These are phyloP conservation scores for Penstemon eatonii DNA, from an alignment of 257 asterid species.

Conservation along the genomic window DNA sequence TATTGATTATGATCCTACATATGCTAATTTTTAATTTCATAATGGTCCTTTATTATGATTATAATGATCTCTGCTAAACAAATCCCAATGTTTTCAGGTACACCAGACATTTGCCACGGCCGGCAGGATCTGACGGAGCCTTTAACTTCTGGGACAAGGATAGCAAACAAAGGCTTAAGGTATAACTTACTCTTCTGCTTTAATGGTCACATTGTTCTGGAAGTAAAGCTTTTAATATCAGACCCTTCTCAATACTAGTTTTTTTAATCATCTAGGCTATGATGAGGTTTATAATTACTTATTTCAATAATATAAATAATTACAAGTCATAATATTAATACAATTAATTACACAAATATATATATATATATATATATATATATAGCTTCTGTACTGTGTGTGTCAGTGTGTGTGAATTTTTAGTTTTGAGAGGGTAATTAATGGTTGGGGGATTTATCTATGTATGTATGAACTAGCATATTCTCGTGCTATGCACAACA, in stretches of 20 bases:
- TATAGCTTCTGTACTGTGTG: too few relatives aligned
- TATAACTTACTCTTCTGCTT: constrained; percentile 27
- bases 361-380: too few relatives aligned
- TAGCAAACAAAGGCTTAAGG: constrained; percentile 97
- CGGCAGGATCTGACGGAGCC: constrained; percentile 84
- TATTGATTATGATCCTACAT: neutral
- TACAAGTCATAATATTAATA: too few relatives aligned
- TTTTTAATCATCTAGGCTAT: constrained; percentile 60
- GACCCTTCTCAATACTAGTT: constrained; percentile 1
- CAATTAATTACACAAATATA: too few relatives aligned
- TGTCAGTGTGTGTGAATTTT: too few relatives aligned
- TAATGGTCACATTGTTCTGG: constrained; percentile 14
- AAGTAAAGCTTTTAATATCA: neutral
- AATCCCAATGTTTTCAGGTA: constrained; percentile 38
- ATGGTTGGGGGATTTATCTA: too few relatives aligned
- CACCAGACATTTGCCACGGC: constrained; percentile 94
- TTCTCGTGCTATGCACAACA: too few relatives aligned
- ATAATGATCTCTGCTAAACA: constrained; percentile 1
- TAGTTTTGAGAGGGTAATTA: too few relatives aligned
- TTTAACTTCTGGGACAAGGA: constrained; percentile 98
- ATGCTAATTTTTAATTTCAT: neutral
- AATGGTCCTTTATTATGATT: neutral
- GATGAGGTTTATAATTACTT: constrained; percentile 37
- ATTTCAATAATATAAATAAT: too few relatives aligned
- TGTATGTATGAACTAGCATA: too few relatives aligned